Evolutionary conservation across 2,329 filamentous ascomycete species (phyloP).

Genomic region (Sarocladium brachiariae): DNA sequence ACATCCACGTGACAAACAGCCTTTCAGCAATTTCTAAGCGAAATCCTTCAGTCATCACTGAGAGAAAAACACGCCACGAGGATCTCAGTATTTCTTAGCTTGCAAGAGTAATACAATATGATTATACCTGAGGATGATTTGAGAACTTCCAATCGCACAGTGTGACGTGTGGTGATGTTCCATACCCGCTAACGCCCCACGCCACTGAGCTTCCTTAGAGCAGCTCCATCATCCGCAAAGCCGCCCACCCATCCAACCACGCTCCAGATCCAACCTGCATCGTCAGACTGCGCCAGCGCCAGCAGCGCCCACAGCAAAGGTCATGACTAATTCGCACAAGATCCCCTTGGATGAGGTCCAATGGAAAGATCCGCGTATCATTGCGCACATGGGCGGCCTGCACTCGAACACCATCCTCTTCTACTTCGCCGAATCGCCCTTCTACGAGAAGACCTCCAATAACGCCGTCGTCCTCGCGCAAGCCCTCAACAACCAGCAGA

Average conservation of each 20-base stretch:
- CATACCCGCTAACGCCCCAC: not conserved
- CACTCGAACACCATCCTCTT: constrained; percentile 60
- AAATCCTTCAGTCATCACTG: too few relatives aligned
- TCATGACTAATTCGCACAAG: constrained; percentile 40
- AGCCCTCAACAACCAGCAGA: constrained; percentile 52
- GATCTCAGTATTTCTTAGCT: too few relatives aligned
- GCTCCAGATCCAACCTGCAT: not conserved
- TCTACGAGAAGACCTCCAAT: constrained; percentile 62
- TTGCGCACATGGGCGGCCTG: constrained; percentile 48
- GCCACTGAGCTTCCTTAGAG: not conserved
- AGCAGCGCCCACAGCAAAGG: constrained; percentile 8
- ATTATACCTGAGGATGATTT: too few relatives aligned
- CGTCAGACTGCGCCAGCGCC: not conserved
- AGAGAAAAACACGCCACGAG: too few relatives aligned
- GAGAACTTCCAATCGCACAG: too few relatives aligned
- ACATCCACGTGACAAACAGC: too few relatives aligned
- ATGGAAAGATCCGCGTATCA: constrained; percentile 49
- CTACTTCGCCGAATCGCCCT: constrained; percentile 62
- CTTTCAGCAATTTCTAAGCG: too few relatives aligned
- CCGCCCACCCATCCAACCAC: not conserved
- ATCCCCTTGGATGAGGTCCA: constrained; percentile 60
- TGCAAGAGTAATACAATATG: too few relatives aligned
- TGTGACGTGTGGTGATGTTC: not conserved
- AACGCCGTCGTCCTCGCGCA: constrained; percentile 58
- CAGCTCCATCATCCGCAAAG: not conserved